phyloP scores from a whole-genome alignment of 2,329 filamentous ascomycete genomes.

The Colletotrichum scovillei region DNA sequence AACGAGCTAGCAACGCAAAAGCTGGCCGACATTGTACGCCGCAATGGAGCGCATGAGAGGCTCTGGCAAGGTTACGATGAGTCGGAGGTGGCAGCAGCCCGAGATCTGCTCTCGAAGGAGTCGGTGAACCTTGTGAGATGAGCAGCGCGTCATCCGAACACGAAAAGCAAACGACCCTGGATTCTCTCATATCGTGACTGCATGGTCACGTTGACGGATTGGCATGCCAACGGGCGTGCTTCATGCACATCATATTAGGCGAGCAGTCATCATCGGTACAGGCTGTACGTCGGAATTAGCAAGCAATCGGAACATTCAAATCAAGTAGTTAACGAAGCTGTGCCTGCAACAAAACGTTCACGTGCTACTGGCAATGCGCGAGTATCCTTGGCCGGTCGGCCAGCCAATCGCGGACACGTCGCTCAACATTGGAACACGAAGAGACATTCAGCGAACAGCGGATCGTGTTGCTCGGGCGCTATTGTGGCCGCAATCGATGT shows the following conservation, averaged over 20 bases:
- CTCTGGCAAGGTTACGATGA: slow-evolving; percentile 80
- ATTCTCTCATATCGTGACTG: slow-evolving; percentile 6
- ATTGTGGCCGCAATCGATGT: not conserved
- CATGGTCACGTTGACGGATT: slow-evolving; percentile 5
- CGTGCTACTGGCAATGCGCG: slow-evolving; percentile 1
- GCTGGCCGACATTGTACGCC: slow-evolving; percentile 80
- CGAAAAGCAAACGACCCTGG: not conserved
- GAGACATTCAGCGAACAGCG: not conserved
- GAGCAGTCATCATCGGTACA: not conserved
- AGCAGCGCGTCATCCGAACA: not conserved
- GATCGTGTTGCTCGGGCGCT: not conserved
- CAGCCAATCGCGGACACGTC: slow-evolving; percentile 10
- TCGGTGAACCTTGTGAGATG: slow-evolving; percentile 56
- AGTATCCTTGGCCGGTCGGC: not conserved
- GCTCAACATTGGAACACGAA: not conserved
- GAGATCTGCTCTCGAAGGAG: slow-evolving; percentile 72
- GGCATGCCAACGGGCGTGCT: not conserved
- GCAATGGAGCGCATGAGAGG: slow-evolving; percentile 67
- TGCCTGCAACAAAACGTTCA: slow-evolving; percentile 3
- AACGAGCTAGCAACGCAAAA: slow-evolving; percentile 80
- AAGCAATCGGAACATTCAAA: slow-evolving; percentile 21
- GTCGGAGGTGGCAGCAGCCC: slow-evolving; percentile 77
- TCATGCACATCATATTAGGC: slow-evolving; percentile 5
- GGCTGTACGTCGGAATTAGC: not conserved
- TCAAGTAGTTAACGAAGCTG: not conserved